Percentiles rank a stretch among this genome's conserved stretches.
These are phyloP conservation scores for Sporisorium exsertum DNA, from an alignment of 1,284 basidiomycete species.

Conservation along the genomic window DNA sequence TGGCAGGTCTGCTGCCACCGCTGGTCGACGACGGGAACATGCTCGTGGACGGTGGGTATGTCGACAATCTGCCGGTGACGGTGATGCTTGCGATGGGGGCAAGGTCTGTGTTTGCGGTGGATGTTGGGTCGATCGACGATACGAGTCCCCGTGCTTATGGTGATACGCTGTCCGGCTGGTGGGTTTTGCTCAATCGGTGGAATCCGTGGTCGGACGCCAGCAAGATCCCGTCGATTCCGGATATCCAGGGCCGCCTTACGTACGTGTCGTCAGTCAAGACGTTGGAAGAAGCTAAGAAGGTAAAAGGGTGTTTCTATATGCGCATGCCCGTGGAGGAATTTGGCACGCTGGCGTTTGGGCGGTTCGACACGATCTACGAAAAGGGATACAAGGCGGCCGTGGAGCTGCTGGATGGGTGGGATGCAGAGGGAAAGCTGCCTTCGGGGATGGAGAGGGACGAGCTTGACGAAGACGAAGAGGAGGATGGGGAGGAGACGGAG, in stretches of 20 bases:
- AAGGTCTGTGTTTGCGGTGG: slow-evolving; percentile 90
- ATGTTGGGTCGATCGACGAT: slow-evolving; percentile 95
- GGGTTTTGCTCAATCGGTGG: slow-evolving; percentile 91
- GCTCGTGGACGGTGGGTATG: slow-evolving; percentile 67
- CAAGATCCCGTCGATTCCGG: slow-evolving; percentile 90
- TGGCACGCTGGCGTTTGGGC: slow-evolving; percentile 66
- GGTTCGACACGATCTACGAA: slow-evolving; percentile 77
- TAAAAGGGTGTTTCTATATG: slow-evolving; percentile 89
- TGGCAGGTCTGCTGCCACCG: slow-evolving; percentile 93
- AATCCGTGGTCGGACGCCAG: slow-evolving; percentile 75
- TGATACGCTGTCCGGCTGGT: slow-evolving; percentile 95
- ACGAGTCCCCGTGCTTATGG: slow-evolving; percentile 94
- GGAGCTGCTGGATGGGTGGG: slow-evolving; percentile 81
- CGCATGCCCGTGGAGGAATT: slow-evolving; percentile 82
- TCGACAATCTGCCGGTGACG: slow-evolving; percentile 75
- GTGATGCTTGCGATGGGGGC: slow-evolving; percentile 94
- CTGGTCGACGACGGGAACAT: slow-evolving; percentile 91
- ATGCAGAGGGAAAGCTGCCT: slow-evolving; percentile 83
- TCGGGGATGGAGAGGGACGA: slow-evolving; percentile 73
- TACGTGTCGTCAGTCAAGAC: slow-evolving; percentile 97
- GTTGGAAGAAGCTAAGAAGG: slow-evolving; percentile 90
- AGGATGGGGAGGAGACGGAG: slow-evolving; percentile 9
- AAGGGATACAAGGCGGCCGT: slow-evolving; percentile 84
- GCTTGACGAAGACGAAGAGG: slow-evolving; percentile 23
- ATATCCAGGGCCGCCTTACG: slow-evolving; percentile 93